Evolutionary conservation across 1,284 basidiomycete species (phyloP), one percentile per base, ranked within the genome.

Genomic region (Xerocomus minutiporus): DNA sequence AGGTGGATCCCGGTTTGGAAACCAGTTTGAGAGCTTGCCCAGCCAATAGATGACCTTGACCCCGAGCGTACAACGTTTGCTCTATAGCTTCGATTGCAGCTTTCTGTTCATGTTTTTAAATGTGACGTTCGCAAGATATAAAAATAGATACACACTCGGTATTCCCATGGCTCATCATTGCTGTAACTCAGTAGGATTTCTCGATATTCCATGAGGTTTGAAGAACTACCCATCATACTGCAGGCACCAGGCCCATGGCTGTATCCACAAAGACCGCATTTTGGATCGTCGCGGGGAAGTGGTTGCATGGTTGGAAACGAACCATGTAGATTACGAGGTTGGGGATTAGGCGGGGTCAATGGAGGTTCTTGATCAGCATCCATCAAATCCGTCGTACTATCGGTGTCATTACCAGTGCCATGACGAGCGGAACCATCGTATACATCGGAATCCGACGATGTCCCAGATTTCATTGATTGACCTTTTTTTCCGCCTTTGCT

Each of bases 51-150:
- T 75, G 65, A 2, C 78, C 65, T 46, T 82, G 73, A 4, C 83
- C 82, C 9, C 83, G 78, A 48, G 69, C 61, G 55, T 74, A 63
- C 15, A 90, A 70, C 0, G 79, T 75, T 57, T 81, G 74, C 53
- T 89, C 86, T 57, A 90, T 88, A 3, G 80, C 78, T 39, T 71
- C 69, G 47, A 90, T 78, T 9, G 87, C 86, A 43, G 75, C 78
- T 58, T 67, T 72, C 86, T 88, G 57, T n/a, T 41, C 17, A 56
- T 51, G 1, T 41, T 38, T 36, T 48, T 45, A 48, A 53, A 20
- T 29, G 32, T 29, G 13, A 52, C 12, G 15, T 32, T 48, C 34
- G 34, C 43, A 32, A 31, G 38, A 51, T 34, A 25, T 26, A 48
- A 17, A 8, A 32, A 42, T 26, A 11, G 51, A 43, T 67, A 50